A percentile compares a stretch with the other conserved stretches of the same genome.
Evolutionary conservation across 306 rosid genomes (phyloP).

Genomic region (Begonia peltatifolia): DNA sequence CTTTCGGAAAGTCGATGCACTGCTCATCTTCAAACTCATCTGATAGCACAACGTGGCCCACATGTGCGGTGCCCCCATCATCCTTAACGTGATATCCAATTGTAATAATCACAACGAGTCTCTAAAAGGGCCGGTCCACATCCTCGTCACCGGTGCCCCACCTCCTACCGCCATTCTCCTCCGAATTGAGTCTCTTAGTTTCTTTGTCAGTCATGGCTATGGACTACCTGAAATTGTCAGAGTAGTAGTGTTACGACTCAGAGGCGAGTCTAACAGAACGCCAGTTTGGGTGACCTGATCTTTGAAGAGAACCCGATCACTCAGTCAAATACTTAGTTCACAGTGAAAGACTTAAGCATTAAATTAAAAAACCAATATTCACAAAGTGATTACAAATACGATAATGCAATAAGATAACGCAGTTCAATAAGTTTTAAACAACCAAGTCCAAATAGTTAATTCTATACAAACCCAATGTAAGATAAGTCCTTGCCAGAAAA

Average conservation of each 20-base stretch:
- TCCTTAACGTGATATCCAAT: slow-evolving; percentile 43
- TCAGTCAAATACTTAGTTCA: too few relatives aligned
- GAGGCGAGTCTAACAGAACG: too few relatives aligned
- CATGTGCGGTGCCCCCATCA: slow-evolving; percentile 69
- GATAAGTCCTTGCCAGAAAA: too few relatives aligned
- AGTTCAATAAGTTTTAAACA: too few relatives aligned
- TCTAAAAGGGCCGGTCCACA: slow-evolving; percentile 20
- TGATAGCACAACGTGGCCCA: slow-evolving; percentile 29
- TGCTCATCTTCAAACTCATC: slow-evolving; percentile 20
- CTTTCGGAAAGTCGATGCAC: slow-evolving; percentile 33
- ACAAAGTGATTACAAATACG: too few relatives aligned
- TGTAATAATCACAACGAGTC: slow-evolving; percentile 11
- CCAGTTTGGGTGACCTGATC: too few relatives aligned
- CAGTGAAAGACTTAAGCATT: too few relatives aligned
- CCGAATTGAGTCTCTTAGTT: slow-evolving; percentile 36
- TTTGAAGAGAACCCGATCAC: too few relatives aligned
- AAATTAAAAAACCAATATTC: too few relatives aligned
- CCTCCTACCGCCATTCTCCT: slow-evolving; percentile 39
- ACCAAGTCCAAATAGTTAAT: too few relatives aligned
- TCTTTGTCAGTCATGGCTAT: slow-evolving; percentile 42
- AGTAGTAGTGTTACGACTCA: slow-evolving; percentile 13
- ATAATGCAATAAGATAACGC: too few relatives aligned
- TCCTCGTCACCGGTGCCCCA: slow-evolving; percentile 58
- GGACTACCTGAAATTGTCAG: slow-evolving; percentile 49
- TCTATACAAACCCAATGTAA: too few relatives aligned